Evolutionary conservation across 345 rosid genomes (phyloP).

Genomic region (Brassica rapa): DNA sequence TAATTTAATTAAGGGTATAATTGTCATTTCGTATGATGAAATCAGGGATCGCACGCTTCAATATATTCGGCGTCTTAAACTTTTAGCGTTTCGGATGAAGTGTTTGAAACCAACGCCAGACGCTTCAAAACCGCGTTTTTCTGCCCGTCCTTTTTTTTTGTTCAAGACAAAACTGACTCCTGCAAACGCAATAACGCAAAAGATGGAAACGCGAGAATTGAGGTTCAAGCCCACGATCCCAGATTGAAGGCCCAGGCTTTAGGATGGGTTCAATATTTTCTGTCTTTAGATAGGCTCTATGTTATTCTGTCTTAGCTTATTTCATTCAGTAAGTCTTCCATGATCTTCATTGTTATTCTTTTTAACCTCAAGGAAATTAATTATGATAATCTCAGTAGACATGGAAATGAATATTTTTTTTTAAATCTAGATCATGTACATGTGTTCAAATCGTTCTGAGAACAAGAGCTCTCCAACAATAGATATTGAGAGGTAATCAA

Average conservation of each 20-base stretch:
- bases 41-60: background rate
- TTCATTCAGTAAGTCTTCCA: too few species aligned
- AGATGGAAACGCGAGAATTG: background rate
- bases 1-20: background rate
- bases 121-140: background rate
- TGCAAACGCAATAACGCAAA: background rate
- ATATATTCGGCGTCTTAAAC: slow-evolving; percentile 4
- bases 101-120: background rate
- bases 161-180: background rate
- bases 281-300: too few species aligned
- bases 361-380: too few species aligned
- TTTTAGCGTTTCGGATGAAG: background rate
- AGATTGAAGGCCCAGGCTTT: background rate
- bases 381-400: background rate
- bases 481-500: background rate
- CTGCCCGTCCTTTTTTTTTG: too few species aligned
- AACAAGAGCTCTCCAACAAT: background rate
- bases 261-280: too few species aligned
- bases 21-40: background rate
- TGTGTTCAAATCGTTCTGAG: background rate
- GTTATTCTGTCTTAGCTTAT: too few species aligned
- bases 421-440: background rate
- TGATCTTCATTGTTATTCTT: too few species aligned
- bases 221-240: background rate
- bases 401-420: background rate